Base-by-base conservation (phyloP, 2,329 filamentous ascomycete genomes). In the Colletotrichum tofieldiae region DNA sequence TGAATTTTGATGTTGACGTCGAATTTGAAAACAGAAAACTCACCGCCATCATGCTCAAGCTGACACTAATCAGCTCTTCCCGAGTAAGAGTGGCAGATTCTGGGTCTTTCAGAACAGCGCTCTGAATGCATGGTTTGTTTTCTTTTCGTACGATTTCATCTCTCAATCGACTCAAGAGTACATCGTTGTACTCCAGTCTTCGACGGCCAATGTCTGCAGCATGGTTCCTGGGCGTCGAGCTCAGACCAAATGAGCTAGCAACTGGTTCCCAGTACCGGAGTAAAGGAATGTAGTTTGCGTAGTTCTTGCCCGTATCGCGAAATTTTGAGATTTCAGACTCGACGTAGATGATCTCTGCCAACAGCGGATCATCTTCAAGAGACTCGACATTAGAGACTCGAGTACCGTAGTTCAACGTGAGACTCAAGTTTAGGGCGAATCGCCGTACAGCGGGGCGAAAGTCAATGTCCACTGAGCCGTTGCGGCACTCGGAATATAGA, bases 351-450 rank as follows among this genome's bases (percentile, higher is more conserved):
- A 75, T 75, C 41, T 76, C 75, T 5, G 73, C 67, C 5, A 77
- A 37, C 5, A 76, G 58, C 7, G 39, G 56, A 51, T 71, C 64
- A 3, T 66, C 59, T 18, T 49, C 29, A 11, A 72, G 65, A 35
- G 58, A 61, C 29, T 58, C 61, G 32, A 72, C 52, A 3, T 67
- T 54, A 3, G 55, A 72, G 5, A 56, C 65, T 18, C 90, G 87
- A 77, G 91, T 88, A 2, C 91, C 91, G 75, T 92, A 92, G 78
- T 91, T 91, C 41, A 92, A 81, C 0, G 90, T 92, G 67, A 92
- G 78, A 61, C 87, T 90, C 1, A 90, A 91, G 75, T 91, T 91
- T 35, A 93, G 84, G 0, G 90, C 89, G 74, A 89, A 92, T 2
- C 90, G 86, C 74, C 90, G 88, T 77, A 90, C 91, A 77, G 91